Evolutionary conservation across 2,329 filamentous ascomycete species (phyloP).

Genomic region (Fusarium humuli): DNA sequence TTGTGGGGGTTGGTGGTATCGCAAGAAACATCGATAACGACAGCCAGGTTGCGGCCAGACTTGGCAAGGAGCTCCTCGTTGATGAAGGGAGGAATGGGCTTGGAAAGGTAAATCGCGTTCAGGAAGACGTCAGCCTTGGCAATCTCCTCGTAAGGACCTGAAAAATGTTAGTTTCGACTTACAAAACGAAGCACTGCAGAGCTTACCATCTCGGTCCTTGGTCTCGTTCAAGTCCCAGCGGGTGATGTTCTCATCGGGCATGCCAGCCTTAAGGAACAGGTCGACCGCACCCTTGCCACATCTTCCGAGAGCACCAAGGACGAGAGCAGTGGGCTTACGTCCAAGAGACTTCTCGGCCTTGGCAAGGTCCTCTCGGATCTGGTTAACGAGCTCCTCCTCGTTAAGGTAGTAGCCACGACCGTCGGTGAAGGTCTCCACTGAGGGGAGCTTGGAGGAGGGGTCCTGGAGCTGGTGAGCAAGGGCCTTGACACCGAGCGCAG

Average conservation of each 20-base stretch:
- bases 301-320: conserved; percentile 86
- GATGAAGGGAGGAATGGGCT: conserved; percentile 82
- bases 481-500: conserved; percentile 79
- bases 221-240: conserved; percentile 84
- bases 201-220: conserved; percentile 63
- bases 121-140: conserved; percentile 80
- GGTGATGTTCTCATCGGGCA: conserved; percentile 59
- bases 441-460: conserved; percentile 73
- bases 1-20: conserved; percentile 81
- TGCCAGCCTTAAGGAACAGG: conserved; percentile 78
- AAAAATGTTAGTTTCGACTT: neutral
- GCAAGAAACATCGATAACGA: conserved; percentile 83
- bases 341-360: conserved; percentile 80
- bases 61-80: conserved; percentile 72
- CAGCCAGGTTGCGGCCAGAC: conserved; percentile 77
- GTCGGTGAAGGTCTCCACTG: conserved; percentile 45
- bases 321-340: conserved; percentile 77
- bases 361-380: conserved; percentile 56
- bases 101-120: conserved; percentile 80
- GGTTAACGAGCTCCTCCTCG: conserved; percentile 67
- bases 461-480: conserved; percentile 87
- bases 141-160: conserved; percentile 78
- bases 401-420: conserved; percentile 76
- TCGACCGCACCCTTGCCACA: conserved; percentile 89
- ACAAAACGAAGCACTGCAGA: too few species aligned